A percentile compares a stretch with the other conserved stretches of the same genome.
Evolutionary conservation across 306 rosid genomes (phyloP).

Genomic region (Spatholobus suberectus): DNA sequence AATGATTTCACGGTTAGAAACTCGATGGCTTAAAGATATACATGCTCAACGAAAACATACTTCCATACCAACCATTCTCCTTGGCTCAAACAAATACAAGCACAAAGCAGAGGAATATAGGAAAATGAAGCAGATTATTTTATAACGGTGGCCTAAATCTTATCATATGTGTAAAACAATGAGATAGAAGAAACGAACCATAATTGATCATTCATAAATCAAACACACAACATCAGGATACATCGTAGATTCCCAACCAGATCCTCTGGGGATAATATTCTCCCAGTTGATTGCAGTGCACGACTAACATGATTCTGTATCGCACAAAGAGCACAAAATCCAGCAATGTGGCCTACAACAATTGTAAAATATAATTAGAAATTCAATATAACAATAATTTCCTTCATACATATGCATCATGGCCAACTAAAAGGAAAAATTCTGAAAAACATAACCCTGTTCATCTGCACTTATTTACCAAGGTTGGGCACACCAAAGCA

Average conservation of each 20-base stretch:
- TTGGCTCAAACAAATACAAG: neutral
- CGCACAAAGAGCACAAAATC: conserved; percentile 98
- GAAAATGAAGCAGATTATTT: neutral
- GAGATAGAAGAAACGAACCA: neutral
- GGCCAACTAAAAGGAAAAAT: neutral
- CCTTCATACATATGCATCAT: neutral
- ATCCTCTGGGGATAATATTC: conserved; percentile 76
- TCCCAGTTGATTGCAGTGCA: conserved; percentile 84
- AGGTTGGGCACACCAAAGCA: neutral
- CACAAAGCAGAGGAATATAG: neutral
- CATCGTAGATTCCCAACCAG: conserved; percentile 84
- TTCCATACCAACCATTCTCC: conserved; percentile 2
- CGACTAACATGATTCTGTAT: conserved; percentile 95
- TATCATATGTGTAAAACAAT: neutral
- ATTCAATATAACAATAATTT: neutral
- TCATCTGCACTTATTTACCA: neutral
- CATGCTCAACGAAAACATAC: neutral
- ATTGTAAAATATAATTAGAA: conserved; percentile 42
- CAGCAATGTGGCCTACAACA: conserved; percentile 76
- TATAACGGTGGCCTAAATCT: neutral
- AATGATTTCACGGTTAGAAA: neutral
- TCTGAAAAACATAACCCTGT: neutral
- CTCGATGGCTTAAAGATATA: neutral
- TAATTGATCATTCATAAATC: neutral
- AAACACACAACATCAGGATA: conserved; percentile 60